Evolutionary conservation across 2,329 filamentous ascomycete genomes (phyloP), one percentile per base, ranked within the genome.

Genomic region (Pseudocercospora eumusae): DNA sequence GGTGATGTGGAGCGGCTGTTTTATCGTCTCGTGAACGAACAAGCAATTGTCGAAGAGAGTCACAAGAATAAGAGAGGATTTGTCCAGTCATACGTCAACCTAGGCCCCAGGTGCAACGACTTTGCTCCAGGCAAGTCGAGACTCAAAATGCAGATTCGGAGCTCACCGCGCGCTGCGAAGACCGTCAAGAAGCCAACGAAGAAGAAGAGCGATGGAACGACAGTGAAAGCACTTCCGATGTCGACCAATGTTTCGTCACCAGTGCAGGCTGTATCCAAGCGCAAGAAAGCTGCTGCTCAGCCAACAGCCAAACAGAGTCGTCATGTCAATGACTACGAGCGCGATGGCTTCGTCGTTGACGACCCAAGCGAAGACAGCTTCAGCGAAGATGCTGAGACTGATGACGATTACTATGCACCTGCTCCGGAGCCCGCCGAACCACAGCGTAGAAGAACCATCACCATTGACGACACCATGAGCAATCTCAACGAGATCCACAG

Each of bases 1-100:
- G 86, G 88, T 36, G 91, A 96, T 71, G 83, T 92, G 11, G 90
- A 96, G 72, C 88, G 92, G 42, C 82, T 98, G n/a, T 91, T 97
- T 69, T 86, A 91, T 71, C 83, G 85, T 53, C 81, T 99, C 9
- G 79, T 91, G 7, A 84, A 84, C 4, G 90, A 96, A 70, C 88
- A 88, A 49, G 91, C 88, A 5, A 78, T 99, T 25, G 76, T 75
- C 13, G 92, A 97, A 76, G 79, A 88, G 33, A 70, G 69, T 47
- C 61, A 66, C n/a, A 54, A 71, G 53, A 75, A 75, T 62, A 70
- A 69, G 45, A 79, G 79, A 52, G 85, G 85, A 4, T 93, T 96
- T 73, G 84, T 91, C 1, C 84, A 86, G 57, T 86, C 90, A 67
- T 96, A 97, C 73, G 81, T 92, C 53, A 64, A 77, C 73, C 74